phyloP scores from a whole-genome alignment of 371 early-diverging fungal genomes.

The Circinella minor region DNA sequence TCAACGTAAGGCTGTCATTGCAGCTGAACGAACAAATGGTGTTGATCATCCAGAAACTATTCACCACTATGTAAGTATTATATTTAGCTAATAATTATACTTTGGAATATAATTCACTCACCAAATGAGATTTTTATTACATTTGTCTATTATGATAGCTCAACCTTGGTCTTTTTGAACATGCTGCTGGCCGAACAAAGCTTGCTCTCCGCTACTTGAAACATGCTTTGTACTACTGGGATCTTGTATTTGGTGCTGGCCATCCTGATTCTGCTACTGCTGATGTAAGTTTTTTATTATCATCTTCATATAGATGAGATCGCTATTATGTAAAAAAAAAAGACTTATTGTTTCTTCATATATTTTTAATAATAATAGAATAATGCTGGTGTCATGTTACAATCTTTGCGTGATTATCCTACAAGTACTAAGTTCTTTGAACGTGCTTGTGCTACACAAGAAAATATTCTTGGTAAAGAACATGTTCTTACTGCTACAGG shows the following conservation, averaged over 20 bases:
- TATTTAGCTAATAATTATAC: background rate
- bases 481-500: slow-evolving; percentile 76
- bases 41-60: slow-evolving; percentile 89
- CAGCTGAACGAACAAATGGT: slow-evolving; percentile 85
- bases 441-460: slow-evolving; percentile 73
- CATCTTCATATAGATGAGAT: background rate
- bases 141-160: slow-evolving; percentile 41
- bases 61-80: slow-evolving; percentile 76
- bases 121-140: too few relatives aligned
- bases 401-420: slow-evolving; percentile 71
- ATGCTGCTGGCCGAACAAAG: slow-evolving; percentile 74
- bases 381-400: slow-evolving; percentile 88
- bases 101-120: too few relatives aligned
- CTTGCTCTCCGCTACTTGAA: slow-evolving; percentile 79
- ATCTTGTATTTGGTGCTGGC: slow-evolving; percentile 73
- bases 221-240: slow-evolving; percentile 86
- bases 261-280: slow-evolving; percentile 90
- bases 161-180: slow-evolving; percentile 89
- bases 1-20: slow-evolving; percentile 87
- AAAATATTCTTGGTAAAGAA: slow-evolving; percentile 72
- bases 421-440: slow-evolving; percentile 75
- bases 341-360: too few relatives aligned
- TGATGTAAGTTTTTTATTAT: slow-evolving; percentile 57
- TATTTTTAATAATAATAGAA: slow-evolving; percentile 42
- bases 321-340: too few relatives aligned